These are phyloP conservation scores for Penicillium pulvis DNA, from an alignment of 495 filamentous ascomycete species.

Conservation along the genomic window DNA sequence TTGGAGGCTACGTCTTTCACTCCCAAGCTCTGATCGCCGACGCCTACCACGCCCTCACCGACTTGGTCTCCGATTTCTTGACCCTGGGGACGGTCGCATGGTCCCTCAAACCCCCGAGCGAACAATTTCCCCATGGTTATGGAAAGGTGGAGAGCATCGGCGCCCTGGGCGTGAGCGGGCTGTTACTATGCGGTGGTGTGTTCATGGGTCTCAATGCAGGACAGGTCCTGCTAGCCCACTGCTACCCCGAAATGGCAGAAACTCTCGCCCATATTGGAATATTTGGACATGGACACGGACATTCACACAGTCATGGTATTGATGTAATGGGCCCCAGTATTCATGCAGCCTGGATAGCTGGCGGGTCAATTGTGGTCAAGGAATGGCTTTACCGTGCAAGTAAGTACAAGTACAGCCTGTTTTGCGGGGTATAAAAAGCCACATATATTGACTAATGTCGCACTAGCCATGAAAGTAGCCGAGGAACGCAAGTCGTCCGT, in stretches of 20 bases:
- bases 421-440: not conserved
- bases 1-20: conserved; percentile 91
- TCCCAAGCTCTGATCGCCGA: conserved; percentile 93
- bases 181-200: conserved; percentile 83
- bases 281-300: conserved; percentile 45
- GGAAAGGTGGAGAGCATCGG: conserved; percentile 98
- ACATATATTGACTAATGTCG: not conserved
- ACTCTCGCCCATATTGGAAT: conserved; percentile 58
- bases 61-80: conserved; percentile 91
- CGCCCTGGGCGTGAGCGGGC: conserved; percentile 85
- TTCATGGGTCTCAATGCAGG: conserved; percentile 86
- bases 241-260: conserved; percentile 72
- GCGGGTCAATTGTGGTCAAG: conserved; percentile 85
- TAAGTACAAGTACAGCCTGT: conserved; percentile 49
- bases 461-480: conserved; percentile 91
- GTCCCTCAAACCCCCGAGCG: conserved; percentile 80
- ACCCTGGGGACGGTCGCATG: conserved; percentile 92
- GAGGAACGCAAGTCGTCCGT: conserved; percentile 91
- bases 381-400: conserved; percentile 97
- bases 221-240: conserved; percentile 73
- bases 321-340: conserved; percentile 71
- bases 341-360: conserved; percentile 95
- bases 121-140: conserved; percentile 84
- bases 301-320: conserved; percentile 64
- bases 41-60: conserved; percentile 91